These are phyloP conservation scores for Vitis rupestris DNA, from an alignment of 164 flowering plant genomes.

Conservation along the genomic window DNA sequence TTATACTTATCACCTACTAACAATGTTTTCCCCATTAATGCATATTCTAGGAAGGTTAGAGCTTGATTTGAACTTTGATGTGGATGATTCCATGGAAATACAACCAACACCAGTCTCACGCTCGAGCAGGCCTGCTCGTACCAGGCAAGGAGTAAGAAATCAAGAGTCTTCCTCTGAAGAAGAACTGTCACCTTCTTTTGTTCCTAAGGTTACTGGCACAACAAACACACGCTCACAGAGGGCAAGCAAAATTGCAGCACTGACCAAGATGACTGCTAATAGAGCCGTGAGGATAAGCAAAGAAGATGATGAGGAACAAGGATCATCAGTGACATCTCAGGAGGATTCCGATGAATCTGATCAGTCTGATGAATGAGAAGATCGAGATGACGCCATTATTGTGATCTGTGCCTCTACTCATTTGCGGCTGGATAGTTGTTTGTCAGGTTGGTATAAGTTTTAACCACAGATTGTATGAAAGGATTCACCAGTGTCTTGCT, in stretches of 20 bases:
- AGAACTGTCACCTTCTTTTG: constrained; percentile 46
- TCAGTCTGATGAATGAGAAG: constrained; percentile 5
- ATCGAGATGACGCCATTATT: not conserved
- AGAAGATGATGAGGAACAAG: constrained; percentile 40
- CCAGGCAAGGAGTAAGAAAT: constrained; percentile 49
- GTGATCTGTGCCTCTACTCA: too few species aligned
- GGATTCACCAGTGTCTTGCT: too few species aligned
- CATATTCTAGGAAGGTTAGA: constrained; percentile 49
- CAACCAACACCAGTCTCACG: constrained; percentile 63
- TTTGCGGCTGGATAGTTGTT: too few species aligned
- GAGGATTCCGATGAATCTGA: constrained; percentile 53
- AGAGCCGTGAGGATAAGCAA: constrained; percentile 24
- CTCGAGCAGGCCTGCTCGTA: constrained; percentile 41
- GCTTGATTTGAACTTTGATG: constrained; percentile 43
- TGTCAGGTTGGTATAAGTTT: too few species aligned
- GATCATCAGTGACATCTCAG: constrained; percentile 68
- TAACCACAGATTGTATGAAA: too few species aligned
- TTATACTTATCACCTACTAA: not conserved
- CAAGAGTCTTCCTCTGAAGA: constrained; percentile 58
- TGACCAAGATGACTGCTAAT: constrained; percentile 56
- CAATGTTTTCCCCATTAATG: not conserved
- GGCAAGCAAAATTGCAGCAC: constrained; percentile 88
- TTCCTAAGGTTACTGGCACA: constrained; percentile 29
- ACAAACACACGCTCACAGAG: constrained; percentile 66
- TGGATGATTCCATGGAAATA: constrained; percentile 20